phyloP scores from a whole-genome alignment of 768 basidiomycete genomes.

The Coprinopsis marcescibilis region DNA sequence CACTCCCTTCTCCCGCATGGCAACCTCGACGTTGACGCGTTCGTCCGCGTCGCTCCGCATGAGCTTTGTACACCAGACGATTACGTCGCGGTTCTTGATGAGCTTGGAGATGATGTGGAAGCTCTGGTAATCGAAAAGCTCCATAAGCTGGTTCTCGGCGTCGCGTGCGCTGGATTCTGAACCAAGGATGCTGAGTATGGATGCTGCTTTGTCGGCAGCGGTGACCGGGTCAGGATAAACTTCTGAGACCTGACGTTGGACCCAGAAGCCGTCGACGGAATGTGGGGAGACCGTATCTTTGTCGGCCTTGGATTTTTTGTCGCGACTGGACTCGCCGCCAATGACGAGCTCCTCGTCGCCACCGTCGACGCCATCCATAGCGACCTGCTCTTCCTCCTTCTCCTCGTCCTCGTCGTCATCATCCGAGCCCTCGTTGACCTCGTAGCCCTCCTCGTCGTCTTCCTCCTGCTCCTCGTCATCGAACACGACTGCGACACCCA shows the following conservation, averaged over 20 bases:
- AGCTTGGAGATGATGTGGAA: constrained; percentile 88
- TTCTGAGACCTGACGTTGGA: constrained; percentile 88
- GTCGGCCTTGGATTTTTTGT: constrained; percentile 48
- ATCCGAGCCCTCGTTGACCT: constrained; percentile 78
- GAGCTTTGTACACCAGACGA: constrained; percentile 98
- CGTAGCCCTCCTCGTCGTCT: constrained; percentile 85
- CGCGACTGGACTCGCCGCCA: constrained; percentile 56
- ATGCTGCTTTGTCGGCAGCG: constrained; percentile 83
- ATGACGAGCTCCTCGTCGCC: constrained; percentile 72
- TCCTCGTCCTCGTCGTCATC: constrained; percentile 64
- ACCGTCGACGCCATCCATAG: constrained; percentile 36
- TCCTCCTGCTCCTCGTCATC: constrained; percentile 97
- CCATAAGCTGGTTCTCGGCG: constrained; percentile 56
- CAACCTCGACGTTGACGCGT: constrained; percentile 89
- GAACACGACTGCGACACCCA: constrained; percentile 96
- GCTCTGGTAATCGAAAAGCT: constrained; percentile 89
- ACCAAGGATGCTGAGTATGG: constrained; percentile 51
- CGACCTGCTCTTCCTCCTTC: constrained; percentile 35
- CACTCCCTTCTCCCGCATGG: constrained; percentile 95
- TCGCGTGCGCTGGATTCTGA: constrained; percentile 16
- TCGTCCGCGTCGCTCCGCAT: constrained; percentile 86
- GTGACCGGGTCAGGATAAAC: constrained; percentile 93
- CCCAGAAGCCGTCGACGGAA: constrained; percentile 96
- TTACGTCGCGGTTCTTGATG: constrained; percentile 90
- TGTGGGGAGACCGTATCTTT: constrained; percentile 85